Base-by-base conservation (phyloP, 192 early-diverging fungal species). In the Podila minutissima region DNA sequence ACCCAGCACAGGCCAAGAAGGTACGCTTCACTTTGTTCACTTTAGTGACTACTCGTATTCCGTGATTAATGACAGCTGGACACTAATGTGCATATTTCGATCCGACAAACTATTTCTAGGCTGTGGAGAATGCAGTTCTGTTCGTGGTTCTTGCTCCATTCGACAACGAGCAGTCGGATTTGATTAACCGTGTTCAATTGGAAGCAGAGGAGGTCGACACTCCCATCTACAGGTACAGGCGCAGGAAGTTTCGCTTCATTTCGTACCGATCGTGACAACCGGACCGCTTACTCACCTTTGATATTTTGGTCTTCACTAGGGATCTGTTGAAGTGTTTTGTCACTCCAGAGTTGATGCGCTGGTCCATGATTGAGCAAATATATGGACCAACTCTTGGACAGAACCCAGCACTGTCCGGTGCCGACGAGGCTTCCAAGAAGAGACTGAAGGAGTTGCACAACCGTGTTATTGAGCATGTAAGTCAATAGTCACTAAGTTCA, bases 131-230 rank as follows among this genome's bases (percentile, higher is more conserved):
- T 69, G 89, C 94, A 41, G 90, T 97, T 6, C 85, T 97, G 62
- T 99, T 94, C 70, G 85, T 98, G 71, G 86, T 94, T 31, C 89
- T 99, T 33, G 85, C 98, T 26, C 96, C 97, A 3, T 98, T 92
- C 82, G 94, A 95, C 83, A 96, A 98, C 82, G 97, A 98, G 86
- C 98, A 99, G 83, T 91, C 93, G 0, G 97, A 99, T 75, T 74
- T 98, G 63, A 90, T 98, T 41, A 94, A 98, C 72, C 88, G 96
- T 57, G 90, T 97, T 31, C 87, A 90, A 75, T 83, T 89, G 69
- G 98, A 99, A 68, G 88, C 92, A 50, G 94, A 93, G 29, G 76
- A 98, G 69, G 82, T 84, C 37, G 92, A 96, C 53, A 85, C 96
- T 0, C 72, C 88, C 38, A 82, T 94, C n/a, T 92, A 91, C 83